These are phyloP conservation scores for Sicyos baderoa DNA, from an alignment of 306 rosid species.

Conservation along the genomic window DNA sequence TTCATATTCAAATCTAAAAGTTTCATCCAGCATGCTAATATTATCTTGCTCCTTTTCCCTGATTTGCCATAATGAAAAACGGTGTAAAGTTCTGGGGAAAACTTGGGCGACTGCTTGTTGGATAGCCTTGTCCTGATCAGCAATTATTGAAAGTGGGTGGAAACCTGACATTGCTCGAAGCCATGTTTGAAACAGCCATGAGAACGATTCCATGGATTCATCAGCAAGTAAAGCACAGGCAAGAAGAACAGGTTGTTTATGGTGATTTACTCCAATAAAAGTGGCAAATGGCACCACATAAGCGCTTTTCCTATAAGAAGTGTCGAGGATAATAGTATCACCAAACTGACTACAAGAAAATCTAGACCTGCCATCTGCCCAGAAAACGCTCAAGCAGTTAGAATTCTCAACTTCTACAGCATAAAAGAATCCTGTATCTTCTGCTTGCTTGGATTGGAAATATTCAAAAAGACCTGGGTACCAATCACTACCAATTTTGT, in stretches of 20 bases:
- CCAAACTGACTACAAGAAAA: conserved; percentile 90
- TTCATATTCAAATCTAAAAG: conserved; percentile 59
- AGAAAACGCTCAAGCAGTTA: conserved; percentile 79
- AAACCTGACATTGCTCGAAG: conserved; percentile 71
- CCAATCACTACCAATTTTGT: conserved; percentile 76
- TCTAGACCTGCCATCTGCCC: conserved; percentile 97
- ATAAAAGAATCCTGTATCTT: conserved; percentile 90
- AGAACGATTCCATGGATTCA: conserved; percentile 75
- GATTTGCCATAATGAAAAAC: conserved; percentile 85
- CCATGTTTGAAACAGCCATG: conserved; percentile 94
- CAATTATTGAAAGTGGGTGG: conserved; percentile 68
- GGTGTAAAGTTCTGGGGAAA: conserved; percentile 66
- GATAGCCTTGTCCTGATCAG: conserved; percentile 78
- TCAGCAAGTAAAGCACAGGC: conserved; percentile 88
- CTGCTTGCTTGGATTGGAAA: conserved; percentile 77
- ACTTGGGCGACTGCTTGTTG: conserved; percentile 64
- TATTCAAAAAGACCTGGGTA: conserved; percentile 62
- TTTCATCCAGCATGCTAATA: conserved; percentile 46
- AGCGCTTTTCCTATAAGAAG: conserved; percentile 65
- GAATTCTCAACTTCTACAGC: conserved; percentile 70
- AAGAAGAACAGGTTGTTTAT: conserved; percentile 87
- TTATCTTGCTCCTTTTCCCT: conserved; percentile 68
- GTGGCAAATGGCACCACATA: conserved; percentile 80
- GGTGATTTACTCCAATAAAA: conserved; percentile 87
- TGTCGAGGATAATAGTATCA: conserved; percentile 67